A percentile compares a stretch with the other conserved stretches of the same genome.
Conservation (phyloP, 129 eudicot genomes). For the Deinandra increscens region DNA sequence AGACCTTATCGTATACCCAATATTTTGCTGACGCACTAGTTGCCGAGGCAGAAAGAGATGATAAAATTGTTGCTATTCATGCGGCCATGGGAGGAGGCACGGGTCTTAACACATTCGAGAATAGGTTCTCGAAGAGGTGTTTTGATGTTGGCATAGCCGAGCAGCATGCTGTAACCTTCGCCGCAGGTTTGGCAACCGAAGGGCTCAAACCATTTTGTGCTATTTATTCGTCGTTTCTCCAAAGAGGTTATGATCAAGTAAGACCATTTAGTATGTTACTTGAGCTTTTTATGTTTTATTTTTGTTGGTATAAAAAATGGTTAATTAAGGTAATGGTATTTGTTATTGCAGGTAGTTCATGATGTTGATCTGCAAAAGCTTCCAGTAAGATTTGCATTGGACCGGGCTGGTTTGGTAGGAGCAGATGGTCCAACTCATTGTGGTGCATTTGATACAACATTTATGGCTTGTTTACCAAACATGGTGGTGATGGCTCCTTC, state of each 20-base stretch:
- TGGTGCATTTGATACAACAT: conserved; percentile 56
- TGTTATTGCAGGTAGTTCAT: conserved; percentile 39
- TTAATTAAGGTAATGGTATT: not conserved
- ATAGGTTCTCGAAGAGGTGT: conserved; percentile 38
- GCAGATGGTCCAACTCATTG: conserved; percentile 65
- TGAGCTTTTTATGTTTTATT: not conserved
- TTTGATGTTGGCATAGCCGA: conserved; percentile 69
- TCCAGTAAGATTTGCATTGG: conserved; percentile 49
- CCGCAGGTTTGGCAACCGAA: conserved; percentile 67
- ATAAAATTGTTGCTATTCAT: conserved; percentile 51
- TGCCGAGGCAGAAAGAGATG: conserved; percentile 46
- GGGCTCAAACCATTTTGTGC: conserved; percentile 76
- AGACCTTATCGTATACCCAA: conserved; percentile 46
- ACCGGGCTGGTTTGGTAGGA: conserved; percentile 56
- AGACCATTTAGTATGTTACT: not conserved
- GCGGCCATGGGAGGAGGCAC: conserved; percentile 76
- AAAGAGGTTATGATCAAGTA: conserved; percentile 75
- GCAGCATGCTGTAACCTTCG: conserved; percentile 65
- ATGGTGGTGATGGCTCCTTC: conserved; percentile 73
- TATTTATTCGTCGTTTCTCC: conserved; percentile 61
- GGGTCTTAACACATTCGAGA: conserved; percentile 47
- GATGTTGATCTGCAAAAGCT: conserved; percentile 62
- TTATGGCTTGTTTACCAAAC: conserved; percentile 57
- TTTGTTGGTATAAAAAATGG: not conserved
- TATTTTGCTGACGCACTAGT: conserved; percentile 52